Evolutionary conservation across 2,329 filamentous ascomycete genomes (phyloP), one percentile per base, ranked within the genome.

Genomic region (Chaetomium sp.): DNA sequence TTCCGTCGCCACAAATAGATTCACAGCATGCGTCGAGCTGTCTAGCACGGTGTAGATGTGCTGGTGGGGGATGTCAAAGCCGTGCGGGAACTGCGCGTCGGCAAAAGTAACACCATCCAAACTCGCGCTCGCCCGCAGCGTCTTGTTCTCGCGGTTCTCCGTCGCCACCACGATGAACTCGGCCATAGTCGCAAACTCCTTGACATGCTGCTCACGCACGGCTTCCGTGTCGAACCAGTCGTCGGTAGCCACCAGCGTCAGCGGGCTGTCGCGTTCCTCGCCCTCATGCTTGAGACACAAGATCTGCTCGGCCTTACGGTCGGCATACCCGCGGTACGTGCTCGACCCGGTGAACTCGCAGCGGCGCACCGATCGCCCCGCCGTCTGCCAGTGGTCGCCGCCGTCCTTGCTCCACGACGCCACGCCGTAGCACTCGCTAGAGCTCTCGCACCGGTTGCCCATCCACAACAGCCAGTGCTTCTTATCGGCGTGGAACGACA

Each of bases 401-500:
- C 89, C 87, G 66, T 96, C 89, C 36, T 76, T 85, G 38, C 88
- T 90, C 55, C 89, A 77, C 45, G 88, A 90, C 1, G 91, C 89
- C 59, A 88, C 82, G 1, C 77, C 77, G 64, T 88, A 86, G 69
- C 91, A 96, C 37, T 81, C 76, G 3, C 74, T 76, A 3, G 74
- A 76, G 36, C 70, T 70, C 44, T 84, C 80, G 67, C 89, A 95
- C 59, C 86, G 81, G 61, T 84, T 74, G 41, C 91, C 92, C 49
- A 87, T 83, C 91, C 91, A 97, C 59, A 99, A 88, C 44, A 97
- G 77, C 90, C 91, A 96, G 65, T 96, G 88, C 68, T 86, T 87
- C 65, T 87, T 82, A 62, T 87, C 83, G 1, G 91, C 88, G 65
- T 99, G 94, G 74, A 99, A 99, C 38, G 79, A 77, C 43, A 91